These are phyloP conservation scores for Neohortaea acidophila DNA, from an alignment of 495 filamentous ascomycete species.

Conservation along the genomic window DNA sequence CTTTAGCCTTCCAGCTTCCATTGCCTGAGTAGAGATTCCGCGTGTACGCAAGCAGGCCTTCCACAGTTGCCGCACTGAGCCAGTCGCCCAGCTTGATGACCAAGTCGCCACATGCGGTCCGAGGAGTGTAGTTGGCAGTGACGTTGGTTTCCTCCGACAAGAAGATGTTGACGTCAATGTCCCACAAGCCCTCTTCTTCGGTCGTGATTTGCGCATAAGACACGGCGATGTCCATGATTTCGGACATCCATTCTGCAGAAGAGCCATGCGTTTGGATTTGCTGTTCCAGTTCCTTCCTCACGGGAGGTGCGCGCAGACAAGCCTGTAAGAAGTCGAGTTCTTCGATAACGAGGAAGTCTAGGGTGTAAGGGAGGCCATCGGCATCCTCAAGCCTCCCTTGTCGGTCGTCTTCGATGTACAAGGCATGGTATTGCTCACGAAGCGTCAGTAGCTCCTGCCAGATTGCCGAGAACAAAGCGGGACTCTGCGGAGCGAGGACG, in stretches of 20 bases:
- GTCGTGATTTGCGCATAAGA: constrained; percentile 81
- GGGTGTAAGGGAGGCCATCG: constrained; percentile 79
- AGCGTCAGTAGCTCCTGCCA: constrained; percentile 73
- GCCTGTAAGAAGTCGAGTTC: constrained; percentile 87
- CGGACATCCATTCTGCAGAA: constrained; percentile 51
- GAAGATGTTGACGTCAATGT: constrained; percentile 89
- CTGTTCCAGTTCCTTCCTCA: constrained; percentile 67
- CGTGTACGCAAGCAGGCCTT: constrained; percentile 58
- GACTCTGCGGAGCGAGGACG: constrained; percentile 64
- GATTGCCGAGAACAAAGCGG: constrained; percentile 61
- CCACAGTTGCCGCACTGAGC: constrained; percentile 51
- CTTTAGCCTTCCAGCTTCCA: constrained; percentile 48
- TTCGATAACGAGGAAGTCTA: constrained; percentile 88
- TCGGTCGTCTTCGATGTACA: constrained; percentile 71
- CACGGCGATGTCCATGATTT: constrained; percentile 67
- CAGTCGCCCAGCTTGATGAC: constrained; percentile 89
- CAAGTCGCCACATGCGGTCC: constrained; percentile 80
- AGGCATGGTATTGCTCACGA: constrained; percentile 52
- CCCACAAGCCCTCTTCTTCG: constrained; percentile 90
- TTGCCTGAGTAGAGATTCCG: constrained; percentile 42
- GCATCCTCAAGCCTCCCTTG: constrained; percentile 81
- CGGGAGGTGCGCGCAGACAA: constrained; percentile 64
- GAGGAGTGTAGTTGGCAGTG: constrained; percentile 89
- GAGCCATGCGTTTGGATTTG: constrained; percentile 46
- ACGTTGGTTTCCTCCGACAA: constrained; percentile 88